Percentiles rank a stretch among this genome's conserved stretches.
phyloP scores from a whole-genome alignment of 495 filamentous ascomycete genomes.

The Chlorociboria aeruginascens region DNA sequence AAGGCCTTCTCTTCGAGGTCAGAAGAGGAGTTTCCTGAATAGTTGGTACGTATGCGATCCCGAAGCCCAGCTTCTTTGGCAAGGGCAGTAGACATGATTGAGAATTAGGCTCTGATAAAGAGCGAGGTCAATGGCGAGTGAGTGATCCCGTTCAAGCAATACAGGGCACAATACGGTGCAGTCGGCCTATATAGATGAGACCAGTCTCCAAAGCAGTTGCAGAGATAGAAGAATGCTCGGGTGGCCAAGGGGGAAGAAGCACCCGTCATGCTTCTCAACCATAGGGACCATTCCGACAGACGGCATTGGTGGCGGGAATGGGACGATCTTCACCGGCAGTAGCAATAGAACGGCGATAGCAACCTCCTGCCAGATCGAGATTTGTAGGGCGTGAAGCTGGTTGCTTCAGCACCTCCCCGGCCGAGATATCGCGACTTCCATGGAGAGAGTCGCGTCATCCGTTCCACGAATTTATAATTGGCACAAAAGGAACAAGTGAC shows the following conservation, averaged over 20 bases:
- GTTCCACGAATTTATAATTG: background rate
- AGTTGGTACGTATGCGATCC: background rate
- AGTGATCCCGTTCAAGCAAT: background rate
- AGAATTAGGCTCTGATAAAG: background rate
- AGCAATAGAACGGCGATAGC: background rate
- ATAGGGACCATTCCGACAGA: background rate
- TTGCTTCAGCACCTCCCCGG: background rate
- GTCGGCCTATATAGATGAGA: background rate
- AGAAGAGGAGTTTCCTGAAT: conserved; percentile 2
- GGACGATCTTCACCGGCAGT: background rate
- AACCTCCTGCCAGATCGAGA: background rate
- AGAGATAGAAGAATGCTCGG: background rate
- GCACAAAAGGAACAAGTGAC: background rate
- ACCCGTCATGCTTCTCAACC: conserved; percentile 3
- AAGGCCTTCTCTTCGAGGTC: conserved; percentile 1
- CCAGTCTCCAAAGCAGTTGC: background rate
- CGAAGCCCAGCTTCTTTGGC: conserved; percentile 1
- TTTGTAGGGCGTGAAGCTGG: background rate
- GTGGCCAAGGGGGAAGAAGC: background rate
- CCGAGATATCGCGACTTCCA: conserved; percentile 5
- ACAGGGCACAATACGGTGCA: too few species aligned
- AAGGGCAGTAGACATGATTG: conserved; percentile 8
- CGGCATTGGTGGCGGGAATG: background rate
- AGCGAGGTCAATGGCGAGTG: too few species aligned
- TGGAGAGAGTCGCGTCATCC: conserved; percentile 3